Evolutionary conservation across 176 grass and related monocot species (phyloP).

Genomic region (Melocanna baccifera): DNA sequence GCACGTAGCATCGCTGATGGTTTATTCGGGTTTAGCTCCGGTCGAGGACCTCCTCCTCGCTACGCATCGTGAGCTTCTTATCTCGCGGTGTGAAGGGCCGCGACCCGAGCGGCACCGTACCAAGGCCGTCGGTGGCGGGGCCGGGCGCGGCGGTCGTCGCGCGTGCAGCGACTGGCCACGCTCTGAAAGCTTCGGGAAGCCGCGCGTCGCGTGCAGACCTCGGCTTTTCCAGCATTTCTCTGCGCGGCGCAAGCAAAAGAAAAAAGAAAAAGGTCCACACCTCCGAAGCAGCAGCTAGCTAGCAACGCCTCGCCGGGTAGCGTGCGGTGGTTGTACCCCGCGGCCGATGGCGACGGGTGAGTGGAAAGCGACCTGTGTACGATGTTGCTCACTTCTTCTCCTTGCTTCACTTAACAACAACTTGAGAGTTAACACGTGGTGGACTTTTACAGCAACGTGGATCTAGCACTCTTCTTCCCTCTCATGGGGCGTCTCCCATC

Average conservation of each 20-base stretch:
- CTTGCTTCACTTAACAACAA: not conserved
- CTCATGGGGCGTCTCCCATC: not conserved
- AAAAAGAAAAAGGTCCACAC: not conserved
- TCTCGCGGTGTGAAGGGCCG: not conserved
- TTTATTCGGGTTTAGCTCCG: not conserved
- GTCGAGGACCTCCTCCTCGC: not conserved
- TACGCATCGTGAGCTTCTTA: not conserved
- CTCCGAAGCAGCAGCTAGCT: not conserved
- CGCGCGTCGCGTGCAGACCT: not conserved
- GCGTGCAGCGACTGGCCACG: not conserved
- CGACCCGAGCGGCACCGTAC: not conserved
- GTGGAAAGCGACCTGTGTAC: not conserved
- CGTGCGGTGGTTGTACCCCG: not conserved
- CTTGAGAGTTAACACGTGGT: not conserved
- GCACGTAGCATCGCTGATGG: not conserved
- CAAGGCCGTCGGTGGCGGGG: not conserved
- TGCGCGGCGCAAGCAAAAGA: too few relatives aligned
- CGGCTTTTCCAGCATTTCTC: not conserved
- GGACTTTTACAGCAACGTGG: not conserved
- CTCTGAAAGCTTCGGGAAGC: slow-evolving; percentile 1
- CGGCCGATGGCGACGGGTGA: slow-evolving; percentile 1
- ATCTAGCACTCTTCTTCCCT: not conserved
- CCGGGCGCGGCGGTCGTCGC: not conserved
- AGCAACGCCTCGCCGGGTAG: not conserved
- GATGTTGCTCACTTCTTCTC: not conserved